Conservation (phyloP, 768 basidiomycete genomes). For the Serendipita indica region DNA sequence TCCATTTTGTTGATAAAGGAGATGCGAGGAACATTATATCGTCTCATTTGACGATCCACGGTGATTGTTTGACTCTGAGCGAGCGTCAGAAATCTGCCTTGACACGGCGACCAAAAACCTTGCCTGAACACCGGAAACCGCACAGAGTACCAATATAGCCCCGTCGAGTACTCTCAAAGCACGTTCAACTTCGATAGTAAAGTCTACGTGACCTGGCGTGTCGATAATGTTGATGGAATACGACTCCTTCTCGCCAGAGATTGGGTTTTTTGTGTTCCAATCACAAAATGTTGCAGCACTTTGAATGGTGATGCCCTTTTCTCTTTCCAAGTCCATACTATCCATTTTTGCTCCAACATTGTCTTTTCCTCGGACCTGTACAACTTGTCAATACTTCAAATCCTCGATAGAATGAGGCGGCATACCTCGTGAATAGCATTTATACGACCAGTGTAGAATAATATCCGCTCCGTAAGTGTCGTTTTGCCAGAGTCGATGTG, state of each 20-base stretch:
- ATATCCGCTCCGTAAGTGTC: conserved; percentile 86
- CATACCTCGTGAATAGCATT: conserved; percentile 90
- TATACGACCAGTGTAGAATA: conserved; percentile 94
- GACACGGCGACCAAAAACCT: conserved; percentile 12
- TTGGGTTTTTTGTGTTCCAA: conserved; percentile 62
- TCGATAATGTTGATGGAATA: conserved; percentile 97
- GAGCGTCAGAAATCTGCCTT: not conserved
- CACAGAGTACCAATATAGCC: conserved; percentile 89
- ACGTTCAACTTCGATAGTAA: conserved; percentile 97
- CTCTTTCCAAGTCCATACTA: conserved; percentile 95
- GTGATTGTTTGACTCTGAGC: conserved; percentile 91
- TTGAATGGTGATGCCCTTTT: conserved; percentile 99
- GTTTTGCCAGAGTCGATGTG: conserved; percentile 98
- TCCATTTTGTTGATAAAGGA: conserved; percentile 99
- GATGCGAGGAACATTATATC: conserved; percentile 88
- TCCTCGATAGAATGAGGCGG: conserved; percentile 7
- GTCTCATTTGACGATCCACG: conserved; percentile 96
- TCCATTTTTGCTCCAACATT: conserved; percentile 99
- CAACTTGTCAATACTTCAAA: not conserved
- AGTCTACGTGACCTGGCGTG: conserved; percentile 99
- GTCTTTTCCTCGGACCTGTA: conserved; percentile 80
- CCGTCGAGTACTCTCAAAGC: conserved; percentile 93
- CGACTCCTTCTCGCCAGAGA: conserved; percentile 51
- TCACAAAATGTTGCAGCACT: conserved; percentile 97
- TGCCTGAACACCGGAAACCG: conserved; percentile 91